Percentiles rank a stretch among this genome's conserved stretches.
Evolutionary conservation across 345 rosid species (phyloP).

Genomic region (Pseudoturritis turrita): DNA sequence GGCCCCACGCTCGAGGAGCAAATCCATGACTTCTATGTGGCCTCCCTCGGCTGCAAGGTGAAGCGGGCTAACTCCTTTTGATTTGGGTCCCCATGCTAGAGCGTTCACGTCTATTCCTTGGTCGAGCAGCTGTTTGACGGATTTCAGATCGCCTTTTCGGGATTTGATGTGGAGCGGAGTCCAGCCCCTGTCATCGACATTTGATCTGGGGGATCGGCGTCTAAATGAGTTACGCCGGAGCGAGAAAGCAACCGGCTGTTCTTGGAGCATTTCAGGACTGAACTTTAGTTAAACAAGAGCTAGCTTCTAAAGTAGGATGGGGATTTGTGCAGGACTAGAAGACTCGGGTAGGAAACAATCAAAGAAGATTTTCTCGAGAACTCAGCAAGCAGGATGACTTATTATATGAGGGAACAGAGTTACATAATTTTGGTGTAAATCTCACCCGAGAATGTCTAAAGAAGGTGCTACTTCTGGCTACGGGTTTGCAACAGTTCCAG

Average conservation of each 20-base stretch:
- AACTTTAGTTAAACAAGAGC: neutral
- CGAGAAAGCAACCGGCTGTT: constrained; percentile 35
- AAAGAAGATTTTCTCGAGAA: neutral
- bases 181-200: constrained; percentile 88
- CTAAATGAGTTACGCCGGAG: constrained; percentile 57
- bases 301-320: neutral
- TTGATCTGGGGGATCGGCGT: constrained; percentile 47
- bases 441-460: constrained; percentile 12
- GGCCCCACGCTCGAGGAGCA: constrained; percentile 88
- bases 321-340: neutral
- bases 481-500: neutral
- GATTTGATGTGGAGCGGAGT: constrained; percentile 82
- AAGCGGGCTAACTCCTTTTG: constrained; percentile 82
- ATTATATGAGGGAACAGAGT: neutral
- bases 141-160: constrained; percentile 75
- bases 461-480: constrained; percentile 7
- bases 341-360: neutral
- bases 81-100: constrained; percentile 85
- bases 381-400: constrained; percentile 1
- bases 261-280: constrained; percentile 46
- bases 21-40: constrained; percentile 84
- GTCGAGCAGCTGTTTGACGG: constrained; percentile 70
- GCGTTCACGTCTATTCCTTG: constrained; percentile 83
- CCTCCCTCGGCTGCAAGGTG: constrained; percentile 99
- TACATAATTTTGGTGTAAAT: constrained; percentile 14